Base-by-base conservation (phyloP, 768 basidiomycete genomes). In the Amanita jacksonii region DNA sequence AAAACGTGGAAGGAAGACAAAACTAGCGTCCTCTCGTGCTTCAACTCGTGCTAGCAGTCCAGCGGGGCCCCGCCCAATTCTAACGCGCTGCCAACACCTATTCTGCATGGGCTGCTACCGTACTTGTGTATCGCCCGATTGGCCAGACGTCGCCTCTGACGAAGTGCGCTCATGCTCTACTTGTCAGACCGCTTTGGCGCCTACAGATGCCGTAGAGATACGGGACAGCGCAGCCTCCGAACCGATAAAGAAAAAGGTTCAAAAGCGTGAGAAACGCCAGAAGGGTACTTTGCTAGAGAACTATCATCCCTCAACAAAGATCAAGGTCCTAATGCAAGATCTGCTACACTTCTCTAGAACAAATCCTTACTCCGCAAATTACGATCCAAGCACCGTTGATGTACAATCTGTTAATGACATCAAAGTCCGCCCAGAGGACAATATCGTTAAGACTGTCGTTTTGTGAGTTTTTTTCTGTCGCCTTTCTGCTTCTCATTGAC, bases 1-100 rank as follows among this genome's bases (percentile, higher is more conserved):
- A 8, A 76, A 71, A 50, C 69, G 63, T 13, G 63, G 66, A 18
- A 63, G 73, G 41, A 72, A 76, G 57, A 53, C 63, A 19, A 81
- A 85, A 57, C 66, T 65, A 12, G 47, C 63, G 8, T 47, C 66
- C 15, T 87, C 85, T 33, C 78, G 85, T n/a, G 68, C 67, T 1
- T 71, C 81, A 1, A 88, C 88, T 31, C 76, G 87, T 24, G 77
- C 82, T 30, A 85, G 65, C 51, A 88, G 85, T 54, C 87, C 87
- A 3, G 67, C 70, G 38, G 62, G 62, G 2, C 72, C 74, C 2
- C 77, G 74, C 19, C 77, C 83, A 0, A 66, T 97, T 41, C 63
- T 99, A 57, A 96, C 96, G 9, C 78, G 85, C 49, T 99, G 96
- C 59, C 87, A 91, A 54, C 96, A 99, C 60, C 71, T 98, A 23